Evolutionary conservation across 2,329 filamentous ascomycete genomes (phyloP), one percentile per base, ranked within the genome.

Genomic region (Aspergillus persii): DNA sequence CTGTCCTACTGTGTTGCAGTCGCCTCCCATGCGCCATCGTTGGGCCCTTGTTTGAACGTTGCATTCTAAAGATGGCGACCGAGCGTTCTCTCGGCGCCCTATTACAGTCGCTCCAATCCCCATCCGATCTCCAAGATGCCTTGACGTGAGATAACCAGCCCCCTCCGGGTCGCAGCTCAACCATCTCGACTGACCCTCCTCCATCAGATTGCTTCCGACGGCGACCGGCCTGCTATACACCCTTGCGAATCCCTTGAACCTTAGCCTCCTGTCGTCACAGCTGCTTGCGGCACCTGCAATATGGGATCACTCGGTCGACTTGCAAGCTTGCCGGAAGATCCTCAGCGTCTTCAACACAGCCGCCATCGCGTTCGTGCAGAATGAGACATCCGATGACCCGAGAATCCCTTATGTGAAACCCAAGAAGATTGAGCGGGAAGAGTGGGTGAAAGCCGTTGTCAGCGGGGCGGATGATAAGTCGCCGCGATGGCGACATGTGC

Each of bases 401-500:
- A 68, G 68, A 30, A 69, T 70, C 30, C 69, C 71, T 0, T 74
- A 76, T 46, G 69, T 69, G 8, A 68, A 71, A 39, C 80, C 81
- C 49, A 86, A 86, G 15, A 83, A 81, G 29, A 73, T 85, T 5
- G 73, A 80, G 4, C 74, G 81, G 15, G 81, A 84, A 50, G 82
- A 83, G 51, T 88, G 86, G 86, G 76, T 84, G 27, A 81, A 80
- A 62, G 84, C 86, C 1, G 78, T 86, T 2, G 80, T 85, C 2
- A 80, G 79, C 46, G 86, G 85, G 8, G 85, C 86, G 15, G 83
- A 88, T 68, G 85, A 84, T 49, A 82, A 80, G 66, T 88, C 80
- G 74, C 84, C 81, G 18, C 81, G 91, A 69, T 96, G 92, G 92
- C 88, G 92, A 73, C 92, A 96, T 74, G 76, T 92, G 31, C 80